Base-by-base conservation (phyloP, 148 eudicot species). In the Vaccinium darrowii region DNA sequence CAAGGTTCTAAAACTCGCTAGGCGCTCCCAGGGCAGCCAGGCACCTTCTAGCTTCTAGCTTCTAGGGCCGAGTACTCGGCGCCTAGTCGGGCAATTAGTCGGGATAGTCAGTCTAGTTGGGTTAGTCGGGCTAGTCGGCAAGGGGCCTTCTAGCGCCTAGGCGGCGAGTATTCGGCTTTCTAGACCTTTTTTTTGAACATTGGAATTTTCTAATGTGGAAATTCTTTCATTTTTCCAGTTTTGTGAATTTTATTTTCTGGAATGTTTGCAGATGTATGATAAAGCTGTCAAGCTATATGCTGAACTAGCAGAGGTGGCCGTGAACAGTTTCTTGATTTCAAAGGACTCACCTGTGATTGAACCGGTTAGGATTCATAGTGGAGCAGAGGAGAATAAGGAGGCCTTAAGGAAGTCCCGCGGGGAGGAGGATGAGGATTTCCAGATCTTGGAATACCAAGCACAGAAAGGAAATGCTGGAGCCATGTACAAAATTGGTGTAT, bases 401-500 rank as follows among this genome's bases (percentile, higher is more conserved):
- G 95, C 93, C 49, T 84, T 97, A 58, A 95, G 99, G 88, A 97
- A 93, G 85, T 97, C 94, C 3, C 90, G 93, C 83, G 99, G 99
- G 81, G 99, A 97, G 86, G 98, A 97, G 58, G 99, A 97, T 87
- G 99, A 97, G 86, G 99, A 97, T 89, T 97, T 97, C 85, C 99
- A 94, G 86, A 97, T 97, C 76, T 84, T 92, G 90, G 99, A 97
- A 87, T 97, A 95, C 81, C 99, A 97, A 86, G 99, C 98, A 78
- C 99, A 94, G 79, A 97, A 97, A 89, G 98, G 99, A 21, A 97
- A 94, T 90, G 91, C 93, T 49, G 91, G 73, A 53, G 99, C 99
- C 15, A 97, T 97, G 99, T 93, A 97, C 84, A 94, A 88, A 84
- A 92, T 97, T 58, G 99, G 99, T 25, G 88, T 94, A 82, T 94